Evolutionary conservation across 2,329 filamentous ascomycete species (phyloP).

Genomic region (Harringtonia aguacate): DNA sequence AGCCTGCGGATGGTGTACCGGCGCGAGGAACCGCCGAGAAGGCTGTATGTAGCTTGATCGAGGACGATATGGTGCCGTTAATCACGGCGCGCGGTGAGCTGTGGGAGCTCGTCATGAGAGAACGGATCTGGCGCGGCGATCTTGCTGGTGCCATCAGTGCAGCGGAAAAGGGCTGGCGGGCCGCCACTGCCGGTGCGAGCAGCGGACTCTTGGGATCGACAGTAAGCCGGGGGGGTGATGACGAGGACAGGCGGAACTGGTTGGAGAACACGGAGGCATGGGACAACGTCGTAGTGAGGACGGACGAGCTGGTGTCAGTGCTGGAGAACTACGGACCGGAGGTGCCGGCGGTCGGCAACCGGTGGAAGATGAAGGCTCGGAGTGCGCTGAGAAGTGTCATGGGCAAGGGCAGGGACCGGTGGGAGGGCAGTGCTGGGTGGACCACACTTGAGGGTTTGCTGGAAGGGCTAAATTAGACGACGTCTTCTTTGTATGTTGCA

Average conservation of each 20-base stretch:
- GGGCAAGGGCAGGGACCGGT: constrained; percentile 68
- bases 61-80: constrained; percentile 65
- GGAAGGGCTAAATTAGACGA: constrained; percentile 31
- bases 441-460: constrained; percentile 44
- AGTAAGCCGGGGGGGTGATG: constrained; percentile 18
- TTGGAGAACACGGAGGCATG: constrained; percentile 53
- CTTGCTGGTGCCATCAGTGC: constrained; percentile 66
- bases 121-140: constrained; percentile 64
- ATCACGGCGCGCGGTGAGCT: constrained; percentile 71
- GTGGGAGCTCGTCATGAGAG: constrained; percentile 62
- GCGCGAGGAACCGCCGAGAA: constrained; percentile 49
- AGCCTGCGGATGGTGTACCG: constrained; percentile 24
- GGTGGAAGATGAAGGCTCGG: constrained; percentile 83
- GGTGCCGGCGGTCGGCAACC: constrained; percentile 57
- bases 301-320: constrained; percentile 68
- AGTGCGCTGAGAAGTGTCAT: constrained; percentile 76
- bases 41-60: constrained; percentile 61
- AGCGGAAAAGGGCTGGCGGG: constrained; percentile 83
- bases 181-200: constrained; percentile 34
- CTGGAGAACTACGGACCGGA: constrained; percentile 69
- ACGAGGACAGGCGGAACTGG: constrained; percentile 34
- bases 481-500: too few relatives aligned
- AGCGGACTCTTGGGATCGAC: constrained; percentile 26
- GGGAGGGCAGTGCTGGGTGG: constrained; percentile 70
- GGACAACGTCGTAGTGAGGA: constrained; percentile 64